Evolutionary conservation across 2,329 filamentous ascomycete species (phyloP).

Genomic region (Cladosporium colombiae): DNA sequence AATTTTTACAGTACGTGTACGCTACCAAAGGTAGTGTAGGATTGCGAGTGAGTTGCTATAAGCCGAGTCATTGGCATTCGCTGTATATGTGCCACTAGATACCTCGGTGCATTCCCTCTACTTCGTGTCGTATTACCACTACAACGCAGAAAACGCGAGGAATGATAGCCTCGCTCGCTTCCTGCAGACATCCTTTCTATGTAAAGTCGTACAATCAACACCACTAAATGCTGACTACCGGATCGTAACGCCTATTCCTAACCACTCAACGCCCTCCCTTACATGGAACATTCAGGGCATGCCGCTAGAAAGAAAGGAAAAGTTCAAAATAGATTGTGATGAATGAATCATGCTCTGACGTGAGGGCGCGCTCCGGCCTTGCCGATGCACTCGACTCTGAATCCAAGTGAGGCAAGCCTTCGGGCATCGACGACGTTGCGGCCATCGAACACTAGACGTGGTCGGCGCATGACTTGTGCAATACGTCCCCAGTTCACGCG

Average conservation of each 20-base stretch:
- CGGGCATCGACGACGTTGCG: constrained; percentile 33
- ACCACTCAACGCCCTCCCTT: neutral
- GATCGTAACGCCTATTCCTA: neutral
- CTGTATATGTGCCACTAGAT: neutral
- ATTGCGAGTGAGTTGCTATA: neutral
- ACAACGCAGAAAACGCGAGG: neutral
- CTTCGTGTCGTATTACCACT: neutral
- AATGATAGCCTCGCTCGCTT: neutral
- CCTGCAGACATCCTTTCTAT: neutral
- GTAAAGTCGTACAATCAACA: neutral
- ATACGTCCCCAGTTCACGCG: constrained; percentile 29
- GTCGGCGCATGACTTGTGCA: constrained; percentile 31
- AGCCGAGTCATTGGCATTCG: neutral
- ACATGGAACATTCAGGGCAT: neutral
- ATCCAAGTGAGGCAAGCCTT: constrained; percentile 33
- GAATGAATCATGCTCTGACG: neutral
- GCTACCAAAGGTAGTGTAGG: neutral
- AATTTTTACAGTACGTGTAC: neutral
- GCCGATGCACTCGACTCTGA: constrained; percentile 30
- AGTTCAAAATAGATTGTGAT: neutral
- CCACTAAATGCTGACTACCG: neutral
- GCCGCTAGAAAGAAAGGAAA: constrained; percentile 4
- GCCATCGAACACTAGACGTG: constrained; percentile 37
- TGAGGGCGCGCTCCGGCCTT: constrained; percentile 15
- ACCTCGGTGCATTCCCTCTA: neutral